A percentile compares a stretch with the other conserved stretches of the same genome.
phyloP scores from a whole-genome alignment of 2,329 filamentous ascomycete genomes.

The Epichloe sibirici region DNA sequence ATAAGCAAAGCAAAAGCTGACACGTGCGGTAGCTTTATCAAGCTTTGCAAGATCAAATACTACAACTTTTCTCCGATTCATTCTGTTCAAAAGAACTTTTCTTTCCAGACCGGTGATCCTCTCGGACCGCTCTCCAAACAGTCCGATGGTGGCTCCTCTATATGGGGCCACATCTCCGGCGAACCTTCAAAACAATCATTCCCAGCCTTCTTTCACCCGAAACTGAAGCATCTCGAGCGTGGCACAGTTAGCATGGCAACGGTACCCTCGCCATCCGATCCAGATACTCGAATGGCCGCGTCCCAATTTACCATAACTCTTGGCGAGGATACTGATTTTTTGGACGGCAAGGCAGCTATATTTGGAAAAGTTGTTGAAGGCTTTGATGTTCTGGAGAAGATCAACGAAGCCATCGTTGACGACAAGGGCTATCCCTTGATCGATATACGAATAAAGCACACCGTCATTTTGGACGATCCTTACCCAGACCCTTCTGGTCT shows the following conservation, averaged over 20 bases:
- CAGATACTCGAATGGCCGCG: slow-evolving; percentile 69
- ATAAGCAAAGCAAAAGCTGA: slow-evolving; percentile 16
- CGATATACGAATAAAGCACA: slow-evolving; percentile 90
- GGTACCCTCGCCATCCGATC: slow-evolving; percentile 59
- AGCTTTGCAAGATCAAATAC: slow-evolving; percentile 98
- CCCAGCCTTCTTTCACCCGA: slow-evolving; percentile 70
- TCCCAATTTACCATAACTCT: slow-evolving; percentile 93
- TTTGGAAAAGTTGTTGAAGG: slow-evolving; percentile 95
- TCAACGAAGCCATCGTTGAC: slow-evolving; percentile 83
- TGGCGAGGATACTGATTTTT: slow-evolving; percentile 75
- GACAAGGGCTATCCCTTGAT: slow-evolving; percentile 77
- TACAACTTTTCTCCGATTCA: slow-evolving; percentile 95
- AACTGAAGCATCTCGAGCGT: slow-evolving; percentile 76
- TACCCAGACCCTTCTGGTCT: slow-evolving; percentile 72
- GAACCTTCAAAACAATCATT: slow-evolving; percentile 62
- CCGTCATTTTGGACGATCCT: slow-evolving; percentile 82
- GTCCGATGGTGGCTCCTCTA: slow-evolving; percentile 84
- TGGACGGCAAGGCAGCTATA: slow-evolving; percentile 88
- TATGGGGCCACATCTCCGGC: slow-evolving; percentile 74
- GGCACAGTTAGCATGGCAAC: slow-evolving; percentile 99
- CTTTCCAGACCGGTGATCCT: slow-evolving; percentile 91
- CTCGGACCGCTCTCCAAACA: slow-evolving; percentile 73
- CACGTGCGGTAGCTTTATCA: slow-evolving; percentile 62
- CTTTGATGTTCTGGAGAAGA: slow-evolving; percentile 85
- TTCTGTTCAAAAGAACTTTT: slow-evolving; percentile 87